Evolutionary conservation across 495 filamentous ascomycete species (phyloP), one percentile per base, ranked within the genome.

Genomic region (Staphylotrichum longicolle): DNA sequence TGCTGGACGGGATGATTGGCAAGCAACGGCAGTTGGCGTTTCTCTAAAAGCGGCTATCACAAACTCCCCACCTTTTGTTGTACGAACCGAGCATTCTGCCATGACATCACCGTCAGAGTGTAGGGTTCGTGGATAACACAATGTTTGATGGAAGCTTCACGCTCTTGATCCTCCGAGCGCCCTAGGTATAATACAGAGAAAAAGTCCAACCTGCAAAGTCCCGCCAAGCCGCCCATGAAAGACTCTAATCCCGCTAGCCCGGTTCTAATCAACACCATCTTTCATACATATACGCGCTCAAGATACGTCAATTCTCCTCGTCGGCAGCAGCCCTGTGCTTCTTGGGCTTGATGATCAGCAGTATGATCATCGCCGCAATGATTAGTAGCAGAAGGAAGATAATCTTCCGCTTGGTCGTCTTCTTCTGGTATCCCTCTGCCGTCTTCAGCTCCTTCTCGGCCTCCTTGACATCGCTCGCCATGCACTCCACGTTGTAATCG

Each of bases 401-500:
- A 34, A 94, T 83, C 76, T 96, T 97, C 65, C 95, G 81, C 77
- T 96, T 97, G 11, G 88, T 91, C 12, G 88, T 88, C 70, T 86
- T 88, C 68, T 84, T 86, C 80, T 98, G 94, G 67, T 96, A 97
- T n/a, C 86, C 85, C 20, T 87, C 65, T 74, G 91, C 91, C 60
- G 93, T 86, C 63, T 83, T 90, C 57, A 98, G 81, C 75, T 98
- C 94, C 73, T 93, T 93, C 61, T 94, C 91, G 8, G 94, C 94
- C 20, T 81, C 86, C 71, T 96, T 96, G 37, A 98, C 91, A 68
- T 97, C 89, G 32, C 83, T 85, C 11, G 83, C 85, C 91, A 97
- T 96, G 60, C 83, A 81, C 76, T 98, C 94, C 41, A 98, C 89
- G 71, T 98, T 98, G 77, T 96, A 98, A 71, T 98, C 94, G 68